These are phyloP conservation scores for Heracleum sosnowskyi DNA, from an alignment of 129 eudicot species.

Conservation along the genomic window DNA sequence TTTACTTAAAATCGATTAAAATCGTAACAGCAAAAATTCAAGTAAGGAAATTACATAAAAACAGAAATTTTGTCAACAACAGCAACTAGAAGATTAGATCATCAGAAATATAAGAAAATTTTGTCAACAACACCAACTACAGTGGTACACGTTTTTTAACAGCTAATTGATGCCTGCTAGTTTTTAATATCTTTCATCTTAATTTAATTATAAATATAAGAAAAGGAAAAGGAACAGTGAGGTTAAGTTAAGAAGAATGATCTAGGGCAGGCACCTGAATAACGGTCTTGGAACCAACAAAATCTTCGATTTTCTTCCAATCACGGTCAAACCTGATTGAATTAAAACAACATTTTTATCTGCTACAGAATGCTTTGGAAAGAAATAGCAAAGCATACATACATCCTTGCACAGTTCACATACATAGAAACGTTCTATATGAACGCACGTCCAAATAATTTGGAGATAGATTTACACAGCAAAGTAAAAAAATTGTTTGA, in stretches of 20 bases:
- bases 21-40: too few species aligned
- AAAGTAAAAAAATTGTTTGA: not conserved
- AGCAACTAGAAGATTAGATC: not conserved
- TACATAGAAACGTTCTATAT: too few species aligned
- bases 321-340: conserved; percentile 87
- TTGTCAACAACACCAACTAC: too few species aligned
- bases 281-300: conserved; percentile 95
- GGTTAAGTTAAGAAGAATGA: not conserved
- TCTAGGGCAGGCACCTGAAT: conserved; percentile 63
- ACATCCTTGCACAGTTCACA: not conserved
- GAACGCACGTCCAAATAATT: not conserved
- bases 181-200: not conserved
- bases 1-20: not conserved
- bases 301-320: conserved; percentile 99
- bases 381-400: conserved; percentile 3
- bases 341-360: conserved; percentile 6
- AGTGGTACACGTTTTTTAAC: too few species aligned
- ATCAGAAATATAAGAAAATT: too few species aligned
- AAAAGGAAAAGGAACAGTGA: not conserved
- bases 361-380: conserved; percentile 11
- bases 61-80: not conserved
- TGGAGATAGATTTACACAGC: not conserved
- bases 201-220: not conserved
- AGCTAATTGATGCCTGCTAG: not conserved
- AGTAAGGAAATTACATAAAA: not conserved